These are phyloP conservation scores for Larix kaempferi DNA, from an alignment of 75 land plant genomes.

Conservation along the genomic window DNA sequence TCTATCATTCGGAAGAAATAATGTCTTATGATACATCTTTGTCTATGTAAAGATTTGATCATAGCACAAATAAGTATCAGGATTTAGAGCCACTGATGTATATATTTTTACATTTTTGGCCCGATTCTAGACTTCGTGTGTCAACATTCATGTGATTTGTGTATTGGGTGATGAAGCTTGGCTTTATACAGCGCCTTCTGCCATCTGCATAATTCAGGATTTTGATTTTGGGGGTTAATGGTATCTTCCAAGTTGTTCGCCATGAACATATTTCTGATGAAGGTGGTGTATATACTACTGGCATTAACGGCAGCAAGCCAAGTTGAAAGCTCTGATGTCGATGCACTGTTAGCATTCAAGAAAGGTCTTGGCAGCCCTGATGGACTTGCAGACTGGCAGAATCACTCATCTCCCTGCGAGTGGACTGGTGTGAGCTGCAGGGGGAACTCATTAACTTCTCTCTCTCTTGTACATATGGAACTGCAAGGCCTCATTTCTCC, in stretches of 20 bases:
- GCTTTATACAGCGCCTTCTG: conserved; percentile 32
- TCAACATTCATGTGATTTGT: conserved; percentile 43
- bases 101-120: conserved; percentile 34
- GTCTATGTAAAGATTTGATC: no score
- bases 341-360: conserved; percentile 26
- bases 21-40: conserved; percentile 20
- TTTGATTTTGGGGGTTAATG: background rate
- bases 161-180: conserved; percentile 22
- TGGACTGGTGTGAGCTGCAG: conserved; percentile 25
- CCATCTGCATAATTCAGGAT: conserved; percentile 19
- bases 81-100: no score
- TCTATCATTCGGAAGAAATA: no score
- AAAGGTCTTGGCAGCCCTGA: background rate
- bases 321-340: conserved; percentile 15
- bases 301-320: background rate
- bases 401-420: conserved; percentile 8
- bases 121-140: conserved; percentile 23
- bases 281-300: background rate
- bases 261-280: background rate
- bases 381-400: conserved; percentile 15
- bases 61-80: no score
- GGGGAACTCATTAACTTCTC: background rate
- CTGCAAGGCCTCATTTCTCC: conserved; percentile 25
- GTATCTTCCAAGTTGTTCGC: background rate
- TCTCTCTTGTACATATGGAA: background rate